Evolutionary conservation across 805 yeast species (phyloP).

Genomic region (Candida schatavii): DNA sequence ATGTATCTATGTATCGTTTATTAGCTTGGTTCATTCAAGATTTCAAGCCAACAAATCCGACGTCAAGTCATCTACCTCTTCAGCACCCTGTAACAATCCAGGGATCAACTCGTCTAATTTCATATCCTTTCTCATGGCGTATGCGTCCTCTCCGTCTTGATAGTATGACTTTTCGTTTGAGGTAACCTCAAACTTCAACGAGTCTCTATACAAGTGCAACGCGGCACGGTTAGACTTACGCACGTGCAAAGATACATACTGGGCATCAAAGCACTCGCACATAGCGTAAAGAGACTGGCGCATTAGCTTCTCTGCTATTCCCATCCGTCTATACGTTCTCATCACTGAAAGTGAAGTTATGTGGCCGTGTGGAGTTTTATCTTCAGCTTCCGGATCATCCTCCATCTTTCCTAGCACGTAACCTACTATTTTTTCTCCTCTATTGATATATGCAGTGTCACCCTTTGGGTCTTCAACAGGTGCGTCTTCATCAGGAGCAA

Average conservation of each 20-base stretch:
- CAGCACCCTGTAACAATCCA: slow-evolving; percentile 47
- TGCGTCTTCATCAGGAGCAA: slow-evolving; percentile 26
- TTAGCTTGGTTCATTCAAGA: no score
- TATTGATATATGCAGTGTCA: slow-evolving; percentile 61
- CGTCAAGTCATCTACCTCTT: slow-evolving; percentile 53
- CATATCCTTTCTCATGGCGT: slow-evolving; percentile 80
- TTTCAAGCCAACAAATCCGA: slow-evolving; percentile 28
- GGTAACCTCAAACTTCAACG: slow-evolving; percentile 77
- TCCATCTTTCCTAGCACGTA: slow-evolving; percentile 96
- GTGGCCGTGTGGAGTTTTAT: slow-evolving; percentile 85
- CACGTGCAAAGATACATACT: slow-evolving; percentile 87
- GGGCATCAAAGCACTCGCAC: slow-evolving; percentile 76
- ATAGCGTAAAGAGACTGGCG: slow-evolving; percentile 77
- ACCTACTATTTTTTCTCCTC: slow-evolving; percentile 86
- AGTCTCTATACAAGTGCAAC: slow-evolving; percentile 82
- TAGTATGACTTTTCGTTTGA: slow-evolving; percentile 86
- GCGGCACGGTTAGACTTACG: slow-evolving; percentile 94
- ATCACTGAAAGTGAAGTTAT: slow-evolving; percentile 90
- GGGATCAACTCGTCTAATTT: slow-evolving; percentile 61
- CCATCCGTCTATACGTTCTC: slow-evolving; percentile 94
- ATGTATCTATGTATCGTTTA: no score
- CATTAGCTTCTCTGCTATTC: slow-evolving; percentile 90
- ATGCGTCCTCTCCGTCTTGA: slow-evolving; percentile 97
- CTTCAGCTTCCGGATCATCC: slow-evolving; percentile 79
- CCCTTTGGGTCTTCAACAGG: slow-evolving; percentile 43